These are phyloP conservation scores for Penicillium salamii DNA, from an alignment of 495 filamentous ascomycete species.

Conservation along the genomic window DNA sequence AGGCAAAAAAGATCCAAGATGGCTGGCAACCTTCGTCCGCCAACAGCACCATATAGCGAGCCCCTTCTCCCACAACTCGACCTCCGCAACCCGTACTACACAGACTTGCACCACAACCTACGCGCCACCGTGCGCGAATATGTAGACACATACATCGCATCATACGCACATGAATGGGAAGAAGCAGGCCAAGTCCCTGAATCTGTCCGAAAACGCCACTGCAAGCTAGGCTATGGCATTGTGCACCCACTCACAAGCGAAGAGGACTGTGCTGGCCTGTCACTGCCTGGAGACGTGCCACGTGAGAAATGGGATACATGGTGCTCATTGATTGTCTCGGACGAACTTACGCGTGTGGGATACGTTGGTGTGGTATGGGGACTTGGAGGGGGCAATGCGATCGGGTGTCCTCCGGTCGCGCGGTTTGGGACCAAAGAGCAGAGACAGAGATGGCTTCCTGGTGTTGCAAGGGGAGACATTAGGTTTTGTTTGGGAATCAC, in stretches of 20 bases:
- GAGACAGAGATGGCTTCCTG: slow-evolving; percentile 47
- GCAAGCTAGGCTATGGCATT: slow-evolving; percentile 38
- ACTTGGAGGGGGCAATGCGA: slow-evolving; percentile 50
- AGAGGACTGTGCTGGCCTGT: slow-evolving; percentile 31
- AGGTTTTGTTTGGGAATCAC: slow-evolving; percentile 56
- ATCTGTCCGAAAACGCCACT: slow-evolving; percentile 33
- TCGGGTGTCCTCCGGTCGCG: slow-evolving; percentile 54
- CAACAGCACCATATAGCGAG: slow-evolving; percentile 41
- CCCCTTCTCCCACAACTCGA: slow-evolving; percentile 40
- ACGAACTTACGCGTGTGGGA: slow-evolving; percentile 45
- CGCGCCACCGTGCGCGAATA: slow-evolving; percentile 45
- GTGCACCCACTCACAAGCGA: slow-evolving; percentile 34
- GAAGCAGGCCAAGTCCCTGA: slow-evolving; percentile 42
- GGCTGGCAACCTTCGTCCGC: slow-evolving; percentile 20
- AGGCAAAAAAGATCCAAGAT: slow-evolving; percentile 10
- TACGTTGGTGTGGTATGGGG: slow-evolving; percentile 47
- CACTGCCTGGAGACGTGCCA: slow-evolving; percentile 39
- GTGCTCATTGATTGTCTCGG: slow-evolving; percentile 44
- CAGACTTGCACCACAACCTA: slow-evolving; percentile 42
- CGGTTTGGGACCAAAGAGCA: slow-evolving; percentile 50
- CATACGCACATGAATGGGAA: slow-evolving; percentile 50
- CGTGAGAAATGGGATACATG: slow-evolving; percentile 49
- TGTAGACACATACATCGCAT: slow-evolving; percentile 41
- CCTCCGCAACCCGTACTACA: slow-evolving; percentile 46
- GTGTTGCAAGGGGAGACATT: slow-evolving; percentile 44